Evolutionary conservation across 1,284 basidiomycete genomes (phyloP), one percentile per base, ranked within the genome.

Genomic region (Apiotrichum akiyoshidainum): DNA sequence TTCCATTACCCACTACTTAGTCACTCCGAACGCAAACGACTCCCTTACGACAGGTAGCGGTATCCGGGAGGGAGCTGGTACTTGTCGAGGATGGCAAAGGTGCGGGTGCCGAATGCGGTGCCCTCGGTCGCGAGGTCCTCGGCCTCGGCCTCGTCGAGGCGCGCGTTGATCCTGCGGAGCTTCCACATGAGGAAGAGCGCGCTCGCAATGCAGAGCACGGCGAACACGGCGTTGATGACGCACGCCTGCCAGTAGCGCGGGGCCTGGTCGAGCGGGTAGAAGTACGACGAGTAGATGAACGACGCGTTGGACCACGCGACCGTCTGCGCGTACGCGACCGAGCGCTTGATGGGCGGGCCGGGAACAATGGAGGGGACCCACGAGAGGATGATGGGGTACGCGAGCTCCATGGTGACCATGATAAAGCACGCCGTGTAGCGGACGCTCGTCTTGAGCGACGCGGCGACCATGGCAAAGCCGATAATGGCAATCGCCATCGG

Each of bases 401-500:
- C 67, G 3, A 62, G 66, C 33, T 61, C 65, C 47, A 68, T 52
- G 16, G 66, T 67, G 37, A 70, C 53, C 68, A 74, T 68, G 33
- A 76, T 58, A 63, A 75, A 73, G 19, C 73, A 56, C 12, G 70
- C 66, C 49, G 71, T 61, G 61, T 76, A 74, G 35, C 74, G 64
- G 1, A 70, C 62, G 0, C 60, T 72, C 8, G 66, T 65, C 33
- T 54, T 60, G 14, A 51, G 59, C 1, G 70, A 70, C 12, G 67
- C 56, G 1, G 67, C 63, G 21, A 71, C 71, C 41, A 72, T 63
- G 40, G 73, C 64, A 60, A 62, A 61, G 21, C 52, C 73, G 41
- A 72, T 51, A 55, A 71, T 64, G 8, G 64, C 76, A 51, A 72
- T 53, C 44, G 67, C 67, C 40, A 77, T 58, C 3, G 79, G 69